Base-by-base conservation (phyloP, 1,284 basidiomycete species). In the Golubevia pallescens region DNA sequence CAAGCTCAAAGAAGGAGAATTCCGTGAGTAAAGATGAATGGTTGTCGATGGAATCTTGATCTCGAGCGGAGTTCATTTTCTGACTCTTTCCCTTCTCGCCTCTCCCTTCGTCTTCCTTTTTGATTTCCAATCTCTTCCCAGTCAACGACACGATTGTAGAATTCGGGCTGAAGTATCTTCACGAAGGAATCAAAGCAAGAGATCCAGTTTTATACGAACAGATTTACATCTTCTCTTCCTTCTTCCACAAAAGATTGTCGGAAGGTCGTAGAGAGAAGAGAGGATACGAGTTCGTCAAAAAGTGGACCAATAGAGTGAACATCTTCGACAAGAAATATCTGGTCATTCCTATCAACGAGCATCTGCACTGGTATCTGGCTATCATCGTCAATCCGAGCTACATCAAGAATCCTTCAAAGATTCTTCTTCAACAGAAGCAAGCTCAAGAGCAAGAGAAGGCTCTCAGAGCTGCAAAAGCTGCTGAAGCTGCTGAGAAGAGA, bases 361-460 rank as follows among this genome's bases (percentile, higher is more conserved):
- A 78, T 28, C 64, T 77, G 52, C 82, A 85, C 70, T 85, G 82
- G 82, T 85, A 83, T 57, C 38, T 83, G 4, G 82, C 79, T 8
- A 68, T 85, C 38, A 69, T 85, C 57, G 69, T 81, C 62, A 81
- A 81, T 51, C 82, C 82, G 0, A 54, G 28, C 13, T 38, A 38
- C 34, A 38, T 38, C 34, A 38, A 38, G 34, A 10, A 38, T 10
- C 10, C 10, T 10, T 5, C 5, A 10, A 5, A 38, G 34, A 38
- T 10, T 38, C 10, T 38, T 10, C 34, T 38, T 10, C 34, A 38
- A 38, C 5, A 38, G 10, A 10, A 10, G n/a, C n/a, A n/a, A n/a
- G n/a, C n/a, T n/a, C n/a, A n/a, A n/a, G n/a, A n/a, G n/a, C n/a
- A n/a, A n/a, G n/a, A n/a, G n/a, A n/a, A n/a, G n/a, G n/a, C n/a